Evolutionary conservation across 1,139 yeast species (phyloP), one percentile per base, ranked within the genome.

Genomic region (Debaryomyces coudertii): DNA sequence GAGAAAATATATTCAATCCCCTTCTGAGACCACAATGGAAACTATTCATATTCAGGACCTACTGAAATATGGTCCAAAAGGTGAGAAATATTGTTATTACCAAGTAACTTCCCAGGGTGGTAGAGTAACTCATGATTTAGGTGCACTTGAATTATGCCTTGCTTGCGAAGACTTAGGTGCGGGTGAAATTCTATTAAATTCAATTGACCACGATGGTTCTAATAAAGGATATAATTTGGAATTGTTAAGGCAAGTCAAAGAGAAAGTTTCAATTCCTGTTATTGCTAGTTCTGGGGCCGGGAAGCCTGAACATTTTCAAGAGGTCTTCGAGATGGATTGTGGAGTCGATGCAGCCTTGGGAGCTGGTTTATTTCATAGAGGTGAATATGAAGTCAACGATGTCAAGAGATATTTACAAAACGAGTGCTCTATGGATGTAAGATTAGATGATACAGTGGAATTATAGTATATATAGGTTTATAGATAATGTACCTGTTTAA

Each of bases 201-300:
- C 97, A 57, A 93, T 93, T 52, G 99, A 93, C 67, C 89, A 89
- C 66, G 99, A 93, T 66, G 99, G 99, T 4, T 82, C 96, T 8
- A 93, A 93, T 63, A 81, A 89, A 23, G 99, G 99, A 0, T 93
- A 81, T 62, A 97, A 93, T 59, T 73, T 90, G 47, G 97, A 93
- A 62, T 75, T 93, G 42, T 81, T 93, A 43, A 70, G 77, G 15
- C 95, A 87, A 59, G 84, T 90, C 47, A 93, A 93, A 61, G 58
- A 73, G 2, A 83, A 86, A 0, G 96, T 90, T 7, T 71, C 76
- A 1, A 87, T 93, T 43, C 99, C 99, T 0, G 97, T 93, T 1
- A 93, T 93, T 65, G 98, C 99, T 0, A 90, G 97, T 16, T 86
- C 95, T 48, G 99, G 99, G 42, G 99, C 99, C 5, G 99, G 99